phyloP scores from a whole-genome alignment of 257 asterid genomes.

The Plantago elongata region DNA sequence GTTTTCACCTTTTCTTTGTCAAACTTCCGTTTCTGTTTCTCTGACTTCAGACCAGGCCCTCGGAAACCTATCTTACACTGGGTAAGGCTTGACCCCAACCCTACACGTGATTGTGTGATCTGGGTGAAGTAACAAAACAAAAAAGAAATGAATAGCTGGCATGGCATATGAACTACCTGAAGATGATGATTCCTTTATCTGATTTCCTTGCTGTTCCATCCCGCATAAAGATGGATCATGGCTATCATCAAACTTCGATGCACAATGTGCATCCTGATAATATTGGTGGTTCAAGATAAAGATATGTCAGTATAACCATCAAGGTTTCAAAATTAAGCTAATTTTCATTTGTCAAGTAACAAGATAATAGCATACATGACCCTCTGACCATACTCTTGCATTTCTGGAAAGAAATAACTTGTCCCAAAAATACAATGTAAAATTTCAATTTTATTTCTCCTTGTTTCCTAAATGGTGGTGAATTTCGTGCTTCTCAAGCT shows the following conservation, averaged over 20 bases:
- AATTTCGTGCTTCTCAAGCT: too few relatives aligned
- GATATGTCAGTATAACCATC: conserved; percentile 2
- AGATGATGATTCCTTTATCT: conserved; percentile 27
- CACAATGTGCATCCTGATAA: conserved; percentile 20
- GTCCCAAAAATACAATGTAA: background rate
- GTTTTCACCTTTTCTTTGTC: conserved; percentile 50
- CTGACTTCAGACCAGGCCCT: conserved; percentile 34
- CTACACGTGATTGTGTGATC: conserved; percentile 38
- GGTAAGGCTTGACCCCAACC: conserved; percentile 28
- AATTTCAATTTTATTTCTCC: background rate
- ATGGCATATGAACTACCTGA: conserved; percentile 34
- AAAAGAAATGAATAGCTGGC: conserved; percentile 18
- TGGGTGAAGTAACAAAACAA: conserved; percentile 19
- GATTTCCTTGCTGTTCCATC: conserved; percentile 25
- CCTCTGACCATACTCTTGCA: background rate
- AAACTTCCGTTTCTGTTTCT: conserved; percentile 46
- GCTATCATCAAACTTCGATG: conserved; percentile 19
- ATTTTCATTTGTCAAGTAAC: background rate
- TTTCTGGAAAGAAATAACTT: background rate
- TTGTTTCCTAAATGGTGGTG: too few relatives aligned
- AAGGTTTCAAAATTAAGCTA: background rate
- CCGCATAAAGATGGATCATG: conserved; percentile 21
- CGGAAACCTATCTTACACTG: conserved; percentile 32
- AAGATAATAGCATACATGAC: background rate
- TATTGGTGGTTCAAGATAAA: background rate